Base-by-base conservation (phyloP, 139 green algal species). In the Ulvella scutata region DNA sequence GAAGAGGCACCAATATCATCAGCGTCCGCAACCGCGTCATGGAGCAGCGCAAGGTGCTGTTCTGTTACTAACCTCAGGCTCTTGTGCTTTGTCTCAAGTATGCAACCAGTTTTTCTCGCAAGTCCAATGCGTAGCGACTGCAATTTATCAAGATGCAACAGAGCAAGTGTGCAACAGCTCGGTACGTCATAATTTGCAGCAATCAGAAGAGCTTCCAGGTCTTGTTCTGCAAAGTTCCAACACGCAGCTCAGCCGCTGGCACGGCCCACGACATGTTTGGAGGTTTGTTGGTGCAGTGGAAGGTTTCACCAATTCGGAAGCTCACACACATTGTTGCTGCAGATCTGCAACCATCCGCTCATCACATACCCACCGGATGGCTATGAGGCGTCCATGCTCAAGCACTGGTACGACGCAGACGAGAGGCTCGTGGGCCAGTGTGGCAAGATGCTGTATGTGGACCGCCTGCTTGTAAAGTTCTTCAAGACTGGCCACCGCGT, bases 341-440 rank as follows among this genome's bases (percentile, higher is more conserved):
- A 92, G 86, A 77, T 97, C 72, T 97, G 92, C 88, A 99, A 99
- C 83, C 94, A 99, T 85, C 94, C 94, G 37, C 79, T 89, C 73
- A 85, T 98, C 44, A 87, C 72, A 62, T 98, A 96, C 85, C 85
- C 86, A 31, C 79, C 83, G n/a, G 74, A 87, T 44, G 51, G 79
- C 28, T 77, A 81, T 17, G 79, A 73, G 61, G 61, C 51, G 51
- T n/a, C n/a, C n/a, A n/a, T n/a, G n/a, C 51, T 67, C n/a, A 67
- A 67, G 51, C 51, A 67, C n/a, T 67, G 2, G 31, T n/a, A 36
- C n/a, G n/a, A 76, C 7, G 72, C 82, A 29, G 85, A 78, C 0
- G 79, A 77, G 6, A 37, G 61, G 37, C 79, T 96, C 23, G 76
- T 96, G 62, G 75, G 82, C 20, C 83, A 88, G 75, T 97, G 90